Base-by-base conservation (phyloP, 2,329 filamentous ascomycete species). In the Calonectria pseudoreteaudii region DNA sequence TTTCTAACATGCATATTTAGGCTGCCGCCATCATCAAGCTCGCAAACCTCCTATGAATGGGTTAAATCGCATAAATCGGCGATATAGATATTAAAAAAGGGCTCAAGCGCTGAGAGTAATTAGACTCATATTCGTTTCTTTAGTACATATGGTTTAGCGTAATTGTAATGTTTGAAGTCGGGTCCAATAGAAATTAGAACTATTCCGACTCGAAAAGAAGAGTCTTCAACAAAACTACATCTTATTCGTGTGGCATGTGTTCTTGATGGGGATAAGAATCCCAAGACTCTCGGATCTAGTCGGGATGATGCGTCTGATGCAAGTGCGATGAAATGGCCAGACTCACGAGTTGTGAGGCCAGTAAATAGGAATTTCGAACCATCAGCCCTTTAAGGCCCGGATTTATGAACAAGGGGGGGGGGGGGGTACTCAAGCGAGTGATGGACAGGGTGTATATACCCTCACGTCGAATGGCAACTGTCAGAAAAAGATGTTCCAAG, bases 151-250 rank as follows among this genome's bases (percentile, higher is more conserved):
- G 23, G 14, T 44, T 62, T 62, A 62, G 56, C 26, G 34, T 62
- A 62, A 62, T 62, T 62, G 56, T 62, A 62, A 62, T 62, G 56
- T 62, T 62, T 41, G 36, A 62, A 26, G 56, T 28, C 56, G 23
- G 41, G 16, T 41, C 56, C 16, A 30, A 62, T 28, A 62, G 56
- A 62, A 62, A 62, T 41, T 41, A 58, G 34, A 38, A 62, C 38
- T 28, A 62, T 62, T 62, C 38, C 34, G 34, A 41, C 44, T 47
- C 44, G 18, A 47, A 13, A 47, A 47, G 10, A 23, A 23, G 44
- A 47, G 44, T 47, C 44, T 47, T 47, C 20, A n/a, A 47, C 44
- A 23, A 47, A 47, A n/a, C n/a, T 47, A 11, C 41, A n/a, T 20
- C 9, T 14, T 47, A n/a, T 47, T 47, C n/a, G n/a, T 11, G 10